Base-by-base conservation (phyloP, 2,329 filamentous ascomycete species). In the Penicillium decumbens region DNA sequence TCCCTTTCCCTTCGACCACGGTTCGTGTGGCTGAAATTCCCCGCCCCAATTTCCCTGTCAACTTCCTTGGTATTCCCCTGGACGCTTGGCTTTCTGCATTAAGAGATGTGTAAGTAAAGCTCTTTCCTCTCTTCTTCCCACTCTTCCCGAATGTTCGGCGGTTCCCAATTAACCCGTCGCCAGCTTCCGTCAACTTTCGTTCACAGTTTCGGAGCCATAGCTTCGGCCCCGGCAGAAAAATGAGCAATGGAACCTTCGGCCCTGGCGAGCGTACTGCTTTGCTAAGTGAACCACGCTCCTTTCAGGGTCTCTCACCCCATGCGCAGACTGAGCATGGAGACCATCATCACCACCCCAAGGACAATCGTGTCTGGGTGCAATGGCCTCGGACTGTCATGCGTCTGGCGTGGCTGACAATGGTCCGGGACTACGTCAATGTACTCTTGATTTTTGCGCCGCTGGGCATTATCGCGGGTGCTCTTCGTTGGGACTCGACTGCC, bases 371-470 rank as follows among this genome's bases (percentile, higher is more conserved):
- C 39, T 74, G 70, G 65, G 64, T 72, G 30, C 63, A 65, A 47
- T 72, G 68, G 62, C 75, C 75, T 15, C 59, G 61, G 20, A 59
- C 69, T 7, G 64, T 69, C 15, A 59, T 65, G 38, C 69, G 70
- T 56, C 60, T 74, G 49, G 72, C 71, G 7, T 76, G 71, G 67
- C 58, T 67, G 47, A 73, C 74, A 3, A 62, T 77, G n/a, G 62
- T 67, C 23, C 74, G 72, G 24, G 76, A 76, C 58, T 75, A 75
- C 69, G 83, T 77, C 54, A 85, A 85, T 59, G 63, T 84, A 43
- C 67, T 85, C 18, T 75, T 85, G 46, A 70, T 85, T 55, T 84
- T 84, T 58, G 81, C 85, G n/a, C 82, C 82, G 3, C 64, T 82
- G 32, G 82, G 82, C 47, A 85, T 85, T 58, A 63, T 82, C 41